Percentiles rank a stretch among this genome's conserved stretches.
Evolutionary conservation across 2,329 filamentous ascomycete species (phyloP).

Genomic region (Aspergillus vadensis): DNA sequence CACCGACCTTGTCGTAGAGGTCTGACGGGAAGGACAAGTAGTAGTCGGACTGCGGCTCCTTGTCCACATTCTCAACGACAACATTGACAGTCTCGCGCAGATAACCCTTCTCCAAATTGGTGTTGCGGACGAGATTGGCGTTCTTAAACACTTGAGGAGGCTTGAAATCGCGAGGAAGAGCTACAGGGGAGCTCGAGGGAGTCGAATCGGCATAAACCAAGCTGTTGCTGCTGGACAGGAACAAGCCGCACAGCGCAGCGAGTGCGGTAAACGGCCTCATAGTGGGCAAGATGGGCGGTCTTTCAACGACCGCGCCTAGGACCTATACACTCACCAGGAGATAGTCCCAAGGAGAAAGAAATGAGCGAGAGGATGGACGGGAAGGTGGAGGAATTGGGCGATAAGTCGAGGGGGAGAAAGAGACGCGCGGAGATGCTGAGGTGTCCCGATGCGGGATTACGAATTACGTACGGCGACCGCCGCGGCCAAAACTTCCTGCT

Average conservation of each 20-base stretch:
- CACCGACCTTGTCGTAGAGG: constrained; percentile 75
- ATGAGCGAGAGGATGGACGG: constrained; percentile 11
- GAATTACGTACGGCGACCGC: constrained; percentile 32
- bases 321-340: constrained; percentile 23
- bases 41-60: constrained; percentile 81
- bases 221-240: constrained; percentile 37
- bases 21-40: constrained; percentile 81
- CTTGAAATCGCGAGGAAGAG: constrained; percentile 61
- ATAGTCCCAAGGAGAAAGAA: constrained; percentile 17
- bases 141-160: constrained; percentile 94
- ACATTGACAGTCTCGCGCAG: constrained; percentile 89
- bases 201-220: constrained; percentile 37
- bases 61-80: constrained; percentile 84
- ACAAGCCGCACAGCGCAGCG: constrained; percentile 39
- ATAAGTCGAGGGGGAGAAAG: constrained; percentile 9
- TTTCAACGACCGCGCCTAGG: constrained; percentile 30
- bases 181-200: constrained; percentile 33
- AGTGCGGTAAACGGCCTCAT: constrained; percentile 46
- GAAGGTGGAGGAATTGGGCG: constrained; percentile 6
- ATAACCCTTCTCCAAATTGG: constrained; percentile 92
- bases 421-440: constrained; percentile 36
- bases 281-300: constrained; percentile 30
- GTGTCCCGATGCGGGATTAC: constrained; percentile 37
- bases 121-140: constrained; percentile 82
- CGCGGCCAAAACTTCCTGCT: constrained; percentile 38